These are phyloP conservation scores for Chlamydomonas schloesseri DNA, from an alignment of 139 green algal species.

Conservation along the genomic window DNA sequence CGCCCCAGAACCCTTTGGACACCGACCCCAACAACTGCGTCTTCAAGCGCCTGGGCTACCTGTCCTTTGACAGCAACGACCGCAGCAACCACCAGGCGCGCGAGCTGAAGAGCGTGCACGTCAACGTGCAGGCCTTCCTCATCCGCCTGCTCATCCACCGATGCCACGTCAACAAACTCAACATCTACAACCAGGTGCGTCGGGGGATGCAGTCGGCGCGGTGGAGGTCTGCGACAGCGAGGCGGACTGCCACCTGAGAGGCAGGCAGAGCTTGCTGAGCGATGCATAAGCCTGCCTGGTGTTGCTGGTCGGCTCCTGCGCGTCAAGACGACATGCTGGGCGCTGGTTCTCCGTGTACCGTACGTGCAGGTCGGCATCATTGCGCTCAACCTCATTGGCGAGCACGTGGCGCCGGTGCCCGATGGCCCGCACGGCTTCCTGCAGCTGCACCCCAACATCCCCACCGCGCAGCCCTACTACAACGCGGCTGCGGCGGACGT, in stretches of 20 bases:
- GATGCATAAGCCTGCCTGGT: no score
- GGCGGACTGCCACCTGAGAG: no score
- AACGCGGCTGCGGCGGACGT: conserved; percentile 48
- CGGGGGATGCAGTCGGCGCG: neutral
- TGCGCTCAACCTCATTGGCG: conserved; percentile 89
- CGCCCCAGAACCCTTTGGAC: conserved; percentile 45
- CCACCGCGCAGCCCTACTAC: conserved; percentile 59
- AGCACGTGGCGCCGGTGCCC: conserved; percentile 52
- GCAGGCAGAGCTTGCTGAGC: no score
- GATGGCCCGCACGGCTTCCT: conserved; percentile 48
- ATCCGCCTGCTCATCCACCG: conserved; percentile 83
- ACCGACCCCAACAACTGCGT: conserved; percentile 25
- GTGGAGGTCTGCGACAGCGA: no score
- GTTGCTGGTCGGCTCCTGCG: no score
- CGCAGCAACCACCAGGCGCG: conserved; percentile 84
- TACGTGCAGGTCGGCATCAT: conserved; percentile 84
- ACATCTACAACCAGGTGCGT: conserved; percentile 90
- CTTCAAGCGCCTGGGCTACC: conserved; percentile 86
- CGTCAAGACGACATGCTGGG: no score
- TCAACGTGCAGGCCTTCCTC: conserved; percentile 65
- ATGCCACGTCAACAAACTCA: conserved; percentile 92
- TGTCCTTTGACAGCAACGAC: conserved; percentile 94
- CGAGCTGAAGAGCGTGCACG: conserved; percentile 93
- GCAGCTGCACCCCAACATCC: conserved; percentile 55
- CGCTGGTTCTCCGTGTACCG: no score